Evolutionary conservation across 2,329 filamentous ascomycete species (phyloP), one percentile per base, ranked within the genome.

Genomic region (Chrysoporthe austroafricana): DNA sequence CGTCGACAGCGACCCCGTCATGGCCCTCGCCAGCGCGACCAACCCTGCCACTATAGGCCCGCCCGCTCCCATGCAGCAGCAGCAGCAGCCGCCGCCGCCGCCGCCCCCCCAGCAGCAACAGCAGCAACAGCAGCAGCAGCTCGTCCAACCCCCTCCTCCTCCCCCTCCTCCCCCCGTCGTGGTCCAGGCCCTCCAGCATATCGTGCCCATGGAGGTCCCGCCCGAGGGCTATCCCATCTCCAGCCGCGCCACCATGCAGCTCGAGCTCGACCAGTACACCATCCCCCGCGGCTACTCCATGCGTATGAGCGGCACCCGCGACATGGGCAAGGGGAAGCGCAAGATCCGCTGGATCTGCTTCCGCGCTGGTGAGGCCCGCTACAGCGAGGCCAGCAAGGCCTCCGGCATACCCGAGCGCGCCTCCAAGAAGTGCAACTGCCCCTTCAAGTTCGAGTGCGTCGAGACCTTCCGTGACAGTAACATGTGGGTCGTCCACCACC

Each of bases 271-370:
- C 72, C 64, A 70, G 59, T 79, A 73, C 74, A 79, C 77, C 32
- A 73, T 79, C 26, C 76, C 77, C 11, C 76, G 77, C 52, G 77
- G 77, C 46, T 79, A 79, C 72, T 77, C 76, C 71, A 77, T 79
- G 77, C 77, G 77, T 70, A 78, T 79, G 72, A 77, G 76, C 63
- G 77, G 77, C 58, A 77, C 77, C 46, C 77, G 77, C 16, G 76
- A 77, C 43, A 75, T 76, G 62, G 77, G 77, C 70, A 69, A 69
- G 68, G 68, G 68, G 3, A 77, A 77, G 61, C 76, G 76, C 69
- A 79, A 79, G 69, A 77, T 79, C 64, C 77, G 77, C 50, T 78
- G 77, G 76, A 76, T 79, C 60, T 79, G 77, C 68, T 79, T 78
- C 71, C 76, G 77, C 34, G 77, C 77, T 63, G 77, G 77, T 42